phyloP scores from a whole-genome alignment of 768 basidiomycete species.

The Naganishia kalamii region DNA sequence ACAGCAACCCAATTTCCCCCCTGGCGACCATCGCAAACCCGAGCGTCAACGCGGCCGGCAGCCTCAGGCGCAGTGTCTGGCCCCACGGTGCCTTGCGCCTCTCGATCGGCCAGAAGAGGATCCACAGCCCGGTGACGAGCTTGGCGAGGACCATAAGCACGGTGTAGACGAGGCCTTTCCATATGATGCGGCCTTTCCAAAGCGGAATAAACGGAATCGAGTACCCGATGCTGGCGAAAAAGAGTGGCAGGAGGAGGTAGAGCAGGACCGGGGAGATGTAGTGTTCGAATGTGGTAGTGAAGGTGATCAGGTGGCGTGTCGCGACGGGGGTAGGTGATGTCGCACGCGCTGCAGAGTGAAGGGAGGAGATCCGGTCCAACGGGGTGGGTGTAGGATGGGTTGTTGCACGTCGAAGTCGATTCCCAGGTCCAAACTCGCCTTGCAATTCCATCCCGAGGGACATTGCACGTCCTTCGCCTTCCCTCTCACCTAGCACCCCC shows the following conservation, averaged over 20 bases:
- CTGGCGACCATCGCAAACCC: slow-evolving; percentile 61
- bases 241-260: slow-evolving; percentile 56
- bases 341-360: background rate
- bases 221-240: slow-evolving; percentile 61
- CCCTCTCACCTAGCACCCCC: too few species aligned
- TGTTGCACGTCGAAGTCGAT: background rate
- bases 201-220: slow-evolving; percentile 54
- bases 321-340: background rate
- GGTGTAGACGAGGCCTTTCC: slow-evolving; percentile 58
- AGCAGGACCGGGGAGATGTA: slow-evolving; percentile 49
- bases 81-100: slow-evolving; percentile 23
- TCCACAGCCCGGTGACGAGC: slow-evolving; percentile 51
- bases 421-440: background rate
- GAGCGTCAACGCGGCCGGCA: slow-evolving; percentile 46
- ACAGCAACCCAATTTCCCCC: slow-evolving; percentile 60
- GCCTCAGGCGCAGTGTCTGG: background rate
- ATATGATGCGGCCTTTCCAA: slow-evolving; percentile 49
- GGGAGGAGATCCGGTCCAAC: background rate
- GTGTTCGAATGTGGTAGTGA: slow-evolving; percentile 45
- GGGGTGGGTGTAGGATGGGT: slow-evolving; percentile 9
- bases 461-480: too few species aligned
- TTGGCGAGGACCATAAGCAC: slow-evolving; percentile 59
- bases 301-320: slow-evolving; percentile 1
- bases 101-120: slow-evolving; percentile 37
- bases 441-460: background rate